Percentiles rank a stretch among this genome's conserved stretches.
Conservation (phyloP, 1,139 yeast species). For the Protomyces arabidopsidicola region DNA sequence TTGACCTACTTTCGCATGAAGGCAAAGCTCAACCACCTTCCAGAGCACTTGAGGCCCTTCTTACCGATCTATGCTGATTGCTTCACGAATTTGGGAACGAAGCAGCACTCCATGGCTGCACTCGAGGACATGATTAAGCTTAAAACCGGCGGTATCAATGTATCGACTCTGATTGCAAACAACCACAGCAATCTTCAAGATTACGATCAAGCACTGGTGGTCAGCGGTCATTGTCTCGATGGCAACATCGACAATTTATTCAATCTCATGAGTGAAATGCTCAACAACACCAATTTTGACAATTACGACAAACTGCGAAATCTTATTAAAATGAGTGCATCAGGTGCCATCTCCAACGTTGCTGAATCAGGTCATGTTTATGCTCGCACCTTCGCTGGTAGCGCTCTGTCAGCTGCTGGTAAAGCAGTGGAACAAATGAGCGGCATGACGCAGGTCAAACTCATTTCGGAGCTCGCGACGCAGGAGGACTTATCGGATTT, state of each 20-base stretch:
- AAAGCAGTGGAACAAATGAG: constrained; percentile 58
- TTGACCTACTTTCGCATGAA: constrained; percentile 64
- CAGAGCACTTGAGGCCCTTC: constrained; percentile 58
- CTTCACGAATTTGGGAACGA: constrained; percentile 79
- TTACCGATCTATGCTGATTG: constrained; percentile 76
- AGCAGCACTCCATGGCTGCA: constrained; percentile 61
- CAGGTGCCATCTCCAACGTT: constrained; percentile 64
- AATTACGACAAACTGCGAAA: constrained; percentile 69
- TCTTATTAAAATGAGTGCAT: constrained; percentile 57
- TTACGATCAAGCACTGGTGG: constrained; percentile 49
- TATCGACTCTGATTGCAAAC: constrained; percentile 54
- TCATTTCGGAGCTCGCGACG: constrained; percentile 57
- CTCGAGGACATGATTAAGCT: constrained; percentile 80
- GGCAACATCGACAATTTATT: constrained; percentile 59
- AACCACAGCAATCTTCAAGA: constrained; percentile 50
- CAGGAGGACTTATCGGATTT: constrained; percentile 53
- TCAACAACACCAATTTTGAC: constrained; percentile 63
- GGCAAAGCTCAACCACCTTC: constrained; percentile 51
- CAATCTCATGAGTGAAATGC: constrained; percentile 62
- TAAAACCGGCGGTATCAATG: constrained; percentile 76
- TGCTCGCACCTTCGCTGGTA: constrained; percentile 65
- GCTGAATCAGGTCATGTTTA: constrained; percentile 87
- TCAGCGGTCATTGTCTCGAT: constrained; percentile 69
- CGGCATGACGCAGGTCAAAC: constrained; percentile 73
- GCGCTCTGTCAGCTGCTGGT: constrained; percentile 59